These are phyloP conservation scores for Trichophyton mentagrophytes DNA, from an alignment of 2,329 filamentous ascomycete genomes.

Conservation along the genomic window DNA sequence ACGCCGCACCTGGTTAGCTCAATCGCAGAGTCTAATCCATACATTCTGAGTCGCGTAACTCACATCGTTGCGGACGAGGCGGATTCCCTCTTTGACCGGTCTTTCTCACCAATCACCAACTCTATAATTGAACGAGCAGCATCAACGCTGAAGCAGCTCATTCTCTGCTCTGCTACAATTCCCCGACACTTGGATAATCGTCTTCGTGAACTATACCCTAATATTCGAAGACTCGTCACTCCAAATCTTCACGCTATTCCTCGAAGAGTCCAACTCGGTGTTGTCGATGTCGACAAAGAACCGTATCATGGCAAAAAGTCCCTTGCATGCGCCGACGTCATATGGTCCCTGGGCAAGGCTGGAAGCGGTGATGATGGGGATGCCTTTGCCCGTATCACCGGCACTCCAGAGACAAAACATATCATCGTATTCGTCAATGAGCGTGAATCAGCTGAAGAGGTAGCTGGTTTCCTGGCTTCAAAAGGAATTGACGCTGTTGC, in stretches of 20 bases:
- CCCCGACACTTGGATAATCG: constrained; percentile 77
- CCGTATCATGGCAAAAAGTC: constrained; percentile 88
- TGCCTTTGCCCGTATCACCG: constrained; percentile 23
- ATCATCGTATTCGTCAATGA: constrained; percentile 96
- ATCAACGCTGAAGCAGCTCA: constrained; percentile 70
- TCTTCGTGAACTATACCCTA: constrained; percentile 67
- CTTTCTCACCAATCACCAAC: constrained; percentile 72
- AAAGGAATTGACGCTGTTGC: constrained; percentile 86
- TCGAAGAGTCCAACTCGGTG: constrained; percentile 80
- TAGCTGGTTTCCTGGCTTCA: constrained; percentile 62
- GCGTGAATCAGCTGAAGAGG: constrained; percentile 70
- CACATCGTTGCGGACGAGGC: constrained; percentile 91
- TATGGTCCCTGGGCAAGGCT: constrained; percentile 84
- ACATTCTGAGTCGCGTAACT: constrained; percentile 79
- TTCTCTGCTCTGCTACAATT: constrained; percentile 94
- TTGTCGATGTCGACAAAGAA: constrained; percentile 83
- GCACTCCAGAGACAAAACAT: constrained; percentile 55
- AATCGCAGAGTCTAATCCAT: constrained; percentile 79
- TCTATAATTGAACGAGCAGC: constrained; percentile 68
- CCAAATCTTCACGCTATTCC: constrained; percentile 95
- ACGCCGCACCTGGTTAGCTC: constrained; percentile 83
- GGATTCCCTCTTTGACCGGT: constrained; percentile 87
- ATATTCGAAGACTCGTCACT: constrained; percentile 75
- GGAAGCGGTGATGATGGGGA: constrained; percentile 35
- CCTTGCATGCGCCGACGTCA: constrained; percentile 84